These are phyloP conservation scores for Bipolaris gigantea DNA, from an alignment of 2,329 filamentous ascomycete genomes.

Conservation along the genomic window DNA sequence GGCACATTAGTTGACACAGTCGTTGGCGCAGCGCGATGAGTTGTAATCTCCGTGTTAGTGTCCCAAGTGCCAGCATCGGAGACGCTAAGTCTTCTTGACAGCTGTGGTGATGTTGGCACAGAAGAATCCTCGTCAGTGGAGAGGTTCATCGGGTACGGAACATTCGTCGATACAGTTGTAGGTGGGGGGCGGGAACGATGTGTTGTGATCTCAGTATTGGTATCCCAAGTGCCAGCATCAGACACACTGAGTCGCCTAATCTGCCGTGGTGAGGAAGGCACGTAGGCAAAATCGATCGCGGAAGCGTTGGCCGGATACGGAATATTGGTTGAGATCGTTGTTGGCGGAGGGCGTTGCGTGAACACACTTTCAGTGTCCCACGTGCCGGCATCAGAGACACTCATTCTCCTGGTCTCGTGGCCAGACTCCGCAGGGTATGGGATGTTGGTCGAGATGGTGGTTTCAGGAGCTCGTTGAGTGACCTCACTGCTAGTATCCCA, in stretches of 20 bases:
- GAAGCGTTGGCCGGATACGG: constrained; percentile 3
- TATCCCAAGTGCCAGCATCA: constrained; percentile 13
- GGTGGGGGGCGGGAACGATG: constrained; percentile 6
- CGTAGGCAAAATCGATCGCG: background rate
- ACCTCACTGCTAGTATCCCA: constrained; percentile 14
- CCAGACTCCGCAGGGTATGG: background rate
- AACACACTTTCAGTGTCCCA: constrained; percentile 5
- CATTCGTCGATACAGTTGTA: constrained; percentile 12
- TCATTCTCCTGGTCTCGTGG: constrained; percentile 2
- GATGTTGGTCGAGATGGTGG: constrained; percentile 5
- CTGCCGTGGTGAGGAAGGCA: background rate
- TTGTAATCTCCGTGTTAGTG: constrained; percentile 6
- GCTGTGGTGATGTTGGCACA: background rate
- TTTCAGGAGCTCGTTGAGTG: constrained; percentile 3
- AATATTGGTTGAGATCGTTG: constrained; percentile 11
- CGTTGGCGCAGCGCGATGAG: constrained; percentile 5
- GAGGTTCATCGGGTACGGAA: constrained; percentile 5
- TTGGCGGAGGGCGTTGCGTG: constrained; percentile 4
- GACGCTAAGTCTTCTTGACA: constrained; percentile 9
- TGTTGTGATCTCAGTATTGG: constrained; percentile 4
- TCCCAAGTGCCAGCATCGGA: constrained; percentile 13
- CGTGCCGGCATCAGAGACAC: constrained; percentile 6
- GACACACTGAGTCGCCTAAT: constrained; percentile 8
- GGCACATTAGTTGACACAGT: constrained; percentile 12
- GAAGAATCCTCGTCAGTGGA: background rate